phyloP scores from a whole-genome alignment of 345 rosid genomes.

The Crucihimalaya himalaica region DNA sequence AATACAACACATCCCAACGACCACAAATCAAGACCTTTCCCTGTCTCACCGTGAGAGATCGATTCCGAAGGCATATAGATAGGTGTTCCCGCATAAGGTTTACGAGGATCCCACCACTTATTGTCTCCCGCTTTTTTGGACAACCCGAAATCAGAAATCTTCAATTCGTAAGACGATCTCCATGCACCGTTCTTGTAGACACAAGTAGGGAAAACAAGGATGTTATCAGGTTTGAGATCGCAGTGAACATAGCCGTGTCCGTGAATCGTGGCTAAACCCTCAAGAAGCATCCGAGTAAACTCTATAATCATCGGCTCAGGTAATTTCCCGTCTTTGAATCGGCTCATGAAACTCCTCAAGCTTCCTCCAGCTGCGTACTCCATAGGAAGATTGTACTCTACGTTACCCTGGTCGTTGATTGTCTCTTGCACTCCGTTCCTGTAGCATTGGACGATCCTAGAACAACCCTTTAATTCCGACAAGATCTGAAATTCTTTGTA shows the following conservation, averaged over 20 bases:
- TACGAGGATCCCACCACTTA: conserved; percentile 15
- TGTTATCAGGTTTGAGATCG: conserved; percentile 48
- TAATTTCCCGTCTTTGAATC: conserved; percentile 31
- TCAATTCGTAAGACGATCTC: not conserved
- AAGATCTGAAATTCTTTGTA: conserved; percentile 46
- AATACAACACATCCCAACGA: conserved; percentile 51
- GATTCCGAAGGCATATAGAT: conserved; percentile 49
- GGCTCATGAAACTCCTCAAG: conserved; percentile 29
- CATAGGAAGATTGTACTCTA: conserved; percentile 41
- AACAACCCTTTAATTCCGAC: conserved; percentile 30
- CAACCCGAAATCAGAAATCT: conserved; percentile 49
- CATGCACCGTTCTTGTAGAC: not conserved
- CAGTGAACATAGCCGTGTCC: conserved; percentile 42
- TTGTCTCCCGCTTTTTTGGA: conserved; percentile 34
- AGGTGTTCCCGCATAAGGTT: conserved; percentile 38
- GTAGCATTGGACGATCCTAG: conserved; percentile 41
- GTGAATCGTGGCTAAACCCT: conserved; percentile 44
- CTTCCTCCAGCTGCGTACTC: conserved; percentile 54
- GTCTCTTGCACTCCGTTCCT: conserved; percentile 39
- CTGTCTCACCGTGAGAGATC: conserved; percentile 22
- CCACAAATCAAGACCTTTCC: conserved; percentile 48
- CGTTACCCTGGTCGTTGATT: not conserved
- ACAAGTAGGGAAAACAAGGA: conserved; percentile 25
- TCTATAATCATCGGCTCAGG: conserved; percentile 39
- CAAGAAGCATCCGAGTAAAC: conserved; percentile 41